Percentiles rank a stretch among this genome's conserved stretches.
Evolutionary conservation across 1,139 yeast species (phyloP).

Genomic region (Saccharomyces pastorianus): DNA sequence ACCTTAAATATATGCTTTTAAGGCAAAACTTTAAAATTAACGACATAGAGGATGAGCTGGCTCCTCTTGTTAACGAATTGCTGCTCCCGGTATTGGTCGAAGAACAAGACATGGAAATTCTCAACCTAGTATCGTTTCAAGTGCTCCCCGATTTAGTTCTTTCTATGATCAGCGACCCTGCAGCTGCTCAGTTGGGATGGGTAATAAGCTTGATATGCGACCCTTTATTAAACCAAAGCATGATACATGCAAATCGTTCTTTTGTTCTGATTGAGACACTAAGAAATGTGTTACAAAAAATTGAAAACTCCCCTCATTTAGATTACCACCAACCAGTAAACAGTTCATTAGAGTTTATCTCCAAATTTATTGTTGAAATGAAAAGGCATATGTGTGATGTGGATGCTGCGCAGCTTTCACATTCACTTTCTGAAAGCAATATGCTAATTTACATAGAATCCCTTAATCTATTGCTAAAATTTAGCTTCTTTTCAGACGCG

Average conservation of each 20-base stretch:
- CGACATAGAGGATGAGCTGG: conserved; percentile 12
- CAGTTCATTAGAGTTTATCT: neutral
- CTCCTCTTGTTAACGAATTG: conserved; percentile 10
- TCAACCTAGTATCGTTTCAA: conserved; percentile 15
- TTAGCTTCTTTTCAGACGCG: neutral
- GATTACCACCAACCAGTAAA: neutral
- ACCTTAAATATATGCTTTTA: conserved; percentile 23
- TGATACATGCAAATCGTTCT: neutral
- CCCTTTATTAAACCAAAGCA: neutral
- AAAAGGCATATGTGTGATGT: neutral
- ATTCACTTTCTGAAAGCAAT: neutral
- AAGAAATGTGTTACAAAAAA: neutral
- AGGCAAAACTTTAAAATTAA: conserved; percentile 12
- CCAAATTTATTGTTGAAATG: neutral
- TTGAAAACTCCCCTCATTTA: neutral
- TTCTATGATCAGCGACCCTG: conserved; percentile 2
- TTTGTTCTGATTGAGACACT: neutral
- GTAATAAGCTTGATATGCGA: neutral
- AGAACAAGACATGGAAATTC: conserved; percentile 16
- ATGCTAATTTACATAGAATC: neutral
- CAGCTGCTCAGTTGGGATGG: neutral
- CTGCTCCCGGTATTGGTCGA: conserved; percentile 16
- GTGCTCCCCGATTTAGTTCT: conserved; percentile 13
- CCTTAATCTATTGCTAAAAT: neutral
- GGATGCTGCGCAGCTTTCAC: neutral